These are phyloP conservation scores for Gyromitra esculenta DNA, from an alignment of 2,329 filamentous ascomycete genomes.

Conservation along the genomic window DNA sequence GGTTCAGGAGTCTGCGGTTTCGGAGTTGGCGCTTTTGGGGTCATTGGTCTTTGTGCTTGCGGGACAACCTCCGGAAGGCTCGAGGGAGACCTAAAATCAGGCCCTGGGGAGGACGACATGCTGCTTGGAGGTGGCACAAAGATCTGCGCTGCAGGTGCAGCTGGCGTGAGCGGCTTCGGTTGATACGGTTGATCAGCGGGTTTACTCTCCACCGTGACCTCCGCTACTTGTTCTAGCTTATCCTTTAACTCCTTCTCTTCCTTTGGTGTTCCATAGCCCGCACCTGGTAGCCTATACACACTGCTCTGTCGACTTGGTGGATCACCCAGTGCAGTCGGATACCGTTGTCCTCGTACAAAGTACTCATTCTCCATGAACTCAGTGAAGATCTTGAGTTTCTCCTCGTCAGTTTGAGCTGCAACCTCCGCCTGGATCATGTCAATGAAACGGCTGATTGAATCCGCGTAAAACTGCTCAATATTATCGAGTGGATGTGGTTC, in stretches of 20 bases:
- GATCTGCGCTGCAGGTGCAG: neutral
- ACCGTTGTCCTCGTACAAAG: conserved; percentile 56
- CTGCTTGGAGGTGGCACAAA: neutral
- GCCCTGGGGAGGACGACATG: neutral
- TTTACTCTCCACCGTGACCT: conserved; percentile 8
- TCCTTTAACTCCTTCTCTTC: conserved; percentile 31
- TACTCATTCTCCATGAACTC: conserved; percentile 58
- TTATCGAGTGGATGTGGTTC: conserved; percentile 39
- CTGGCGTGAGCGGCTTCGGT: neutral
- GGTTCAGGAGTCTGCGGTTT: conserved; percentile 13
- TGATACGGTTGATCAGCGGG: neutral
- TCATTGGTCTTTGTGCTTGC: neutral
- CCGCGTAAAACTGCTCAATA: conserved; percentile 56
- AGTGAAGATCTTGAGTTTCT: conserved; percentile 56
- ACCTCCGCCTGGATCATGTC: conserved; percentile 57
- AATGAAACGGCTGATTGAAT: conserved; percentile 56
- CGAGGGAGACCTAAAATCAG: conserved; percentile 3
- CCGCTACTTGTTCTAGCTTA: conserved; percentile 9
- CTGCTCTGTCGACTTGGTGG: conserved; percentile 50
- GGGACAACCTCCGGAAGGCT: conserved; percentile 11
- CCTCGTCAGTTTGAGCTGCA: conserved; percentile 55
- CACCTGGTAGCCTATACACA: conserved; percentile 25
- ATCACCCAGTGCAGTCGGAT: conserved; percentile 55
- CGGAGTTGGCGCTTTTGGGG: conserved; percentile 3
- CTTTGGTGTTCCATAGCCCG: conserved; percentile 8